Base-by-base conservation (phyloP, 306 rosid species). In the Vigna unguiculata region DNA sequence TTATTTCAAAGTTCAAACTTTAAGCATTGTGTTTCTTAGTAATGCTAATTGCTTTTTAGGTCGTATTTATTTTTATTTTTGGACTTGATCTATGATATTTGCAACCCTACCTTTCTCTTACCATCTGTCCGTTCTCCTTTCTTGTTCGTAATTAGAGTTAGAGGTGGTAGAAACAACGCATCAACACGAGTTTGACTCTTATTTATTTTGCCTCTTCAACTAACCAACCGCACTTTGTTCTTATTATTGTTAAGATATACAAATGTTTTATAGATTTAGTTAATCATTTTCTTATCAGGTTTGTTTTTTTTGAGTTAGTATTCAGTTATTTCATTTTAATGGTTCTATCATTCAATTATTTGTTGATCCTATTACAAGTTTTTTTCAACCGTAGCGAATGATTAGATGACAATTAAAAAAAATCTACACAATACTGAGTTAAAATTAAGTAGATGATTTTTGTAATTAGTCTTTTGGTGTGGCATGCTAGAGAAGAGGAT, bases 31-130 rank as follows among this genome's bases (percentile, higher is more conserved):
- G 25, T 46, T 46, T 72, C 71, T 61, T 72, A 75, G 51, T 69
- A 63, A 68, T 66, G 77, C 70, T 58, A 19, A 53, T 77, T 81
- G n/a, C 38, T 81, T 80, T 67, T 46, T 34, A 55, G 55, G 66
- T 65, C 43, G 21, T 34, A 17, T 65, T 14, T 45, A 13, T 68
- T 77, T 52, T 54, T 48, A 17, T 53, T 68, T 57, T 65, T 13
- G 40, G 71, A 51, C 71, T 53, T 12, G 43, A 55, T 71, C 4
- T 41, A 71, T 71, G 75, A 63, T 77, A 19, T 77, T 36, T 54
- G 41, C 17, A n/a, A 32, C 41, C 43, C 20, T 75, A 9, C 62
- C 24, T 58, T 63, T 17, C 32, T 61, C 53, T n/a, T 28, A 54
- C 22, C 60, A 52, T 22, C 64, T 46, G 4, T 21, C 5, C 4